Evolutionary conservation across 345 rosid genomes (phyloP).

Genomic region (Pugionium cornutum): DNA sequence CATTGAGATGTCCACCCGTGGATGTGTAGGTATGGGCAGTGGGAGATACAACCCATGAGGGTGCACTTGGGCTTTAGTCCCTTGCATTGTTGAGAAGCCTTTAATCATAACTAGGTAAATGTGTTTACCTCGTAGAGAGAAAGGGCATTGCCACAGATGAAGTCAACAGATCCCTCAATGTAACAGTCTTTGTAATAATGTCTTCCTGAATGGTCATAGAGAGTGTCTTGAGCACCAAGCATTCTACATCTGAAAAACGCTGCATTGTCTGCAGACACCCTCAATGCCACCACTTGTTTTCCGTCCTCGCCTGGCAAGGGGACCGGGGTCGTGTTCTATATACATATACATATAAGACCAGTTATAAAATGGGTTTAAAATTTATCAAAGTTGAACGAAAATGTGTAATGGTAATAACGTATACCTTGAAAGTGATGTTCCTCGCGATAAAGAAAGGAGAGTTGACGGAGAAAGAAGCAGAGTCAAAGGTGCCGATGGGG

Average conservation of each 20-base stretch:
- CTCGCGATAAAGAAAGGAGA: conserved; percentile 87
- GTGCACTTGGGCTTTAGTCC: too few relatives aligned
- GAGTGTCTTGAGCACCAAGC: conserved; percentile 93
- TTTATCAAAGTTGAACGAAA: background rate
- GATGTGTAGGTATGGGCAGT: too few relatives aligned
- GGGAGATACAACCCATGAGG: too few relatives aligned
- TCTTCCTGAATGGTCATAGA: conserved; percentile 87
- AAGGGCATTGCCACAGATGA: conserved; percentile 91
- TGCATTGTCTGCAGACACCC: conserved; percentile 91
- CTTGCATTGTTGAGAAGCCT: too few relatives aligned
- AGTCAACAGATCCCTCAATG: conserved; percentile 91
- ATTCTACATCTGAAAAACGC: conserved; percentile 73
- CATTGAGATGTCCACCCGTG: too few relatives aligned
- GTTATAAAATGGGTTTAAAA: conserved; percentile 5
- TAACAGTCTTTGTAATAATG: conserved; percentile 97
- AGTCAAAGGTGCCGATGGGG: conserved; percentile 69
- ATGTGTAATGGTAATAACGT: conserved; percentile 6
- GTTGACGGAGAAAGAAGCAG: conserved; percentile 95
- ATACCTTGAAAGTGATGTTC: conserved; percentile 89
- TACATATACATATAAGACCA: background rate
- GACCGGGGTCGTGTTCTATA: conserved; percentile 82
- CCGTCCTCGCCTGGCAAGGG: conserved; percentile 89
- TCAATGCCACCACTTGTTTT: conserved; percentile 88
- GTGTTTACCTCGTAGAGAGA: conserved; percentile 79
- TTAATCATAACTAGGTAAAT: background rate